phyloP scores from a whole-genome alignment of 1,284 basidiomycete species.

The Xerocomus nothofagi region DNA sequence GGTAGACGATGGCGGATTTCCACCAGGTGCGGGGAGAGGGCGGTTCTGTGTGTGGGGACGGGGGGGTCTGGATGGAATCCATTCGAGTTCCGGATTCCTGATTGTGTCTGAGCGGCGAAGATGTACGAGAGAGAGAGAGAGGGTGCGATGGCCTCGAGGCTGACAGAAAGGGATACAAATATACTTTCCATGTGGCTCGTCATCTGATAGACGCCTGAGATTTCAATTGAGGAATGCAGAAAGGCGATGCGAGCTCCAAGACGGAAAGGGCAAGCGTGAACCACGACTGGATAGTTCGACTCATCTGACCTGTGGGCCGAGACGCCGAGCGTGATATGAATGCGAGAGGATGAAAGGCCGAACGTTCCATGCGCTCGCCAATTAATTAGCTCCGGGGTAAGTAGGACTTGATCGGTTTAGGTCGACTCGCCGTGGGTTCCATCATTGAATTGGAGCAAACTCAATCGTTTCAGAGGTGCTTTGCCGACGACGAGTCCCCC shows the following conservation, averaged over 20 bases:
- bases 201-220: slow-evolving; percentile 12
- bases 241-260: neutral
- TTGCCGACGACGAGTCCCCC: slow-evolving; percentile 13
- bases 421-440: slow-evolving; percentile 14
- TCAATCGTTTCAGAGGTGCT: slow-evolving; percentile 12
- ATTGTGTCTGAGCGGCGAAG: slow-evolving; percentile 3
- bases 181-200: slow-evolving; percentile 8
- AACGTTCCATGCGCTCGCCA: neutral
- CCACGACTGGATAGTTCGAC: neutral
- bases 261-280: neutral
- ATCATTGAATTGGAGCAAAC: slow-evolving; percentile 7
- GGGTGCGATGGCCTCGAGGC: slow-evolving; percentile 21
- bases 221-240: neutral
- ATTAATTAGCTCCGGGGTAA: slow-evolving; percentile 17
- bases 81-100: neutral
- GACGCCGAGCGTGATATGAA: slow-evolving; percentile 10
- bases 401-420: slow-evolving; percentile 5
- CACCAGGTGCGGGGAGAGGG: slow-evolving; percentile 51
- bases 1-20: slow-evolving; percentile 66
- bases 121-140: slow-evolving; percentile 11
- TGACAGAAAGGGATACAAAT: slow-evolving; percentile 4
- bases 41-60: slow-evolving; percentile 19
- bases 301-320: slow-evolving; percentile 10
- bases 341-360: slow-evolving; percentile 4
- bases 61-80: neutral